Percentiles rank a stretch among this genome's conserved stretches.
Conservation (phyloP, 2,329 filamentous ascomycete genomes). For the Samsoniella hepiali region DNA sequence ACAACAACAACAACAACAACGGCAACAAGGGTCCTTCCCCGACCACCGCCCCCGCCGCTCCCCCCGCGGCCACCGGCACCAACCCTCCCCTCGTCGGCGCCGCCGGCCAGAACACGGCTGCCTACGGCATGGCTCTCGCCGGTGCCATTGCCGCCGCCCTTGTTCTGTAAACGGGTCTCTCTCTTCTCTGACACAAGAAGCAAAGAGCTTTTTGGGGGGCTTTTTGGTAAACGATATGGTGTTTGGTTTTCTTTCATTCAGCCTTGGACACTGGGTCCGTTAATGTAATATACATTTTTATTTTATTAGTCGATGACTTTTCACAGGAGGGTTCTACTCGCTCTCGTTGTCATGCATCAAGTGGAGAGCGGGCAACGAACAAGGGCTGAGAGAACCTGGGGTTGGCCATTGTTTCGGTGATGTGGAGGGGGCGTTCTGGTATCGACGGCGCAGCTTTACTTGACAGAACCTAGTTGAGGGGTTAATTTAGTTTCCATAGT, state of each 20-base stretch:
- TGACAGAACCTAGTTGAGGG: too few species aligned
- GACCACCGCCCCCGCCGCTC: not conserved
- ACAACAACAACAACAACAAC: not conserved
- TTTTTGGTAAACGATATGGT: not conserved
- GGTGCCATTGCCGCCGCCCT: constrained; percentile 27
- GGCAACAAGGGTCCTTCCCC: not conserved
- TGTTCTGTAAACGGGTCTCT: constrained; percentile 27
- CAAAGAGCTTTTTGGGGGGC: constrained; percentile 3
- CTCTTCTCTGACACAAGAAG: not conserved
- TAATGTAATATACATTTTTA: constrained; percentile 8
- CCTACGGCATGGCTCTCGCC: constrained; percentile 27
- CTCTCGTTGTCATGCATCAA: not conserved
- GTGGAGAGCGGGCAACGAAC: too few species aligned
- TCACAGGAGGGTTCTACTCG: not conserved
- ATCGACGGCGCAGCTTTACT: too few species aligned
- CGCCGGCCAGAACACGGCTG: constrained; percentile 21
- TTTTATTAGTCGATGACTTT: not conserved
- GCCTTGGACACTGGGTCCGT: constrained; percentile 15
- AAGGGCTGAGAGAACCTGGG: too few species aligned
- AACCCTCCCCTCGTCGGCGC: constrained; percentile 20
- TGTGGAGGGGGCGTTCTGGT: too few species aligned
- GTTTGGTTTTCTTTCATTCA: not conserved
- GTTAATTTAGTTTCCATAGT: too few species aligned
- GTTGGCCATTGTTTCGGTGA: too few species aligned
- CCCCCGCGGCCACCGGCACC: constrained; percentile 2